phyloP scores from a whole-genome alignment of 352 stramenopile genomes.

The Globisporangium cylindrosporum region DNA sequence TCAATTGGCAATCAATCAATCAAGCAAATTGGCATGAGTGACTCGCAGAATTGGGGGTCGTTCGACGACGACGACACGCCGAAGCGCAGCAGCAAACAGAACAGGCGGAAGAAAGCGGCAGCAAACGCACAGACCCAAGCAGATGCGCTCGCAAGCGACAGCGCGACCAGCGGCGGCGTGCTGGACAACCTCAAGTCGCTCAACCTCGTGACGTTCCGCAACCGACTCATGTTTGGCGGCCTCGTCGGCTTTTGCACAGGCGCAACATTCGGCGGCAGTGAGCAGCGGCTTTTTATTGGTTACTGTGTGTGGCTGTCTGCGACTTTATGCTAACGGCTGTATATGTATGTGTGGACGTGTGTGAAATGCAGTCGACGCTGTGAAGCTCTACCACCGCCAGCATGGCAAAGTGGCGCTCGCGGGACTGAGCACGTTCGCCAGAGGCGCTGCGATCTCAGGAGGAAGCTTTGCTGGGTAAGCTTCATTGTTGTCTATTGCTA shows the following conservation, averaged over 20 bases:
- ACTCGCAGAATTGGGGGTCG: conserved; percentile 81
- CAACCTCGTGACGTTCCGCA: conserved; percentile 51
- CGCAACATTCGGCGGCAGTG: conserved; percentile 73
- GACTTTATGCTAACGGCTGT: background rate
- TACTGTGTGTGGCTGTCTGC: background rate
- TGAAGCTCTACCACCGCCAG: conserved; percentile 60
- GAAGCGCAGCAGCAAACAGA: conserved; percentile 8
- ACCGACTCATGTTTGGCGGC: conserved; percentile 73
- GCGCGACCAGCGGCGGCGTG: conserved; percentile 1
- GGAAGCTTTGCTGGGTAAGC: conserved; percentile 47
- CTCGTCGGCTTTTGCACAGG: conserved; percentile 78
- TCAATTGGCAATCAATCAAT: conserved; percentile 4
- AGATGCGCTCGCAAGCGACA: background rate
- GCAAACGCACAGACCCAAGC: conserved; percentile 1
- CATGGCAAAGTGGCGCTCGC: conserved; percentile 45
- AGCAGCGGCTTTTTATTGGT: conserved; percentile 17
- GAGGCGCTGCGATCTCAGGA: conserved; percentile 54
- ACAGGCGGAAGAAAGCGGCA: conserved; percentile 13
- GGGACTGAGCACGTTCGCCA: conserved; percentile 40
- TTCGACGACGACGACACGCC: conserved; percentile 49
- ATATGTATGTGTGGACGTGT: conserved; percentile 2
- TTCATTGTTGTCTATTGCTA: background rate
- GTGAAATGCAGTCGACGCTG: conserved; percentile 49
- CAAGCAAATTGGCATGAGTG: conserved; percentile 35
- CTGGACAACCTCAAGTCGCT: conserved; percentile 25